These are phyloP conservation scores for Colletotrichum eleusines DNA, from an alignment of 2,329 filamentous ascomycete species.

Conservation along the genomic window DNA sequence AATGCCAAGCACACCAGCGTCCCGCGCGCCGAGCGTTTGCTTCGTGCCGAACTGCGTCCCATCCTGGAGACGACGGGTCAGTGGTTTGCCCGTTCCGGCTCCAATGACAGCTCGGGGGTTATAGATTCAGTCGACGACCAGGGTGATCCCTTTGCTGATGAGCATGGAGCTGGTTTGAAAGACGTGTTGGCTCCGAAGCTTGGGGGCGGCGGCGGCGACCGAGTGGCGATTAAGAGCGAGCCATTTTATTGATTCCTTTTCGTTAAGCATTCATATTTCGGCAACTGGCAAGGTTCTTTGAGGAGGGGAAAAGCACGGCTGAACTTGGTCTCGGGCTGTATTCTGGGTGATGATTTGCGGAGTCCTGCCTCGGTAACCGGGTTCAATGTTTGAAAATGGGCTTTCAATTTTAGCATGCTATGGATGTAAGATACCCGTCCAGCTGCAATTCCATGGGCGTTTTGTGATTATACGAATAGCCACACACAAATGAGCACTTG, in stretches of 20 bases:
- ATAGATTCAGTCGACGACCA: too few species aligned
- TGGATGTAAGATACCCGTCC: neutral
- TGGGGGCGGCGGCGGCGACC: neutral
- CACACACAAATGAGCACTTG: neutral
- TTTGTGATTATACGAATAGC: neutral
- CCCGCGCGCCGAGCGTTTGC: constrained; percentile 17
- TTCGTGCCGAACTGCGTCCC: constrained; percentile 4
- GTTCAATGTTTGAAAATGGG: neutral
- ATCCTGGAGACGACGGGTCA: constrained; percentile 3
- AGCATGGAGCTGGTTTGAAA: neutral
- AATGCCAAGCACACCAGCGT: constrained; percentile 4
- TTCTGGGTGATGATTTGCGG: neutral
- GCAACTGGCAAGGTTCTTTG: too few species aligned
- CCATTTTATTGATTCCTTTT: neutral
- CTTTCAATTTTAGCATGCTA: neutral
- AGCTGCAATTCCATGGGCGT: neutral
- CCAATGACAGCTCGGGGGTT: neutral
- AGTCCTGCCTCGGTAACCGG: neutral
- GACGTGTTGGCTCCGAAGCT: neutral
- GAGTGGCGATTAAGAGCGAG: neutral
- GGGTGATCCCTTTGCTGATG: neutral
- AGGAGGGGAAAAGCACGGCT: neutral
- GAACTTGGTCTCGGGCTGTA: neutral
- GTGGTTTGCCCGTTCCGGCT: neutral
- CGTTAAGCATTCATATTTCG: neutral